Conservation (phyloP, 2,329 filamentous ascomycete species). For the Talaromyces verruculosus region DNA sequence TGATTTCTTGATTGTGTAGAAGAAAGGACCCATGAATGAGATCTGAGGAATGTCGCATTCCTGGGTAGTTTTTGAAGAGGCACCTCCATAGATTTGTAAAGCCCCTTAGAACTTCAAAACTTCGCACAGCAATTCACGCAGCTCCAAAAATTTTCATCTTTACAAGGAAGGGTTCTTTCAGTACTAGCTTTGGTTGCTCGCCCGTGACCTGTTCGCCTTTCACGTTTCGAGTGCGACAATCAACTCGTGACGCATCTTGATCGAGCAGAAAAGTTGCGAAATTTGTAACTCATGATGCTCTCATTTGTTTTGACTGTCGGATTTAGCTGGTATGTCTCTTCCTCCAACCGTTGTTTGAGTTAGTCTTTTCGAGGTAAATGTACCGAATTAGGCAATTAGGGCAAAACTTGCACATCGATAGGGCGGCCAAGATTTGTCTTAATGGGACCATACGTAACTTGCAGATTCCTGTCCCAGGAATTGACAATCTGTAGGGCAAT, state of each 20-base stretch:
- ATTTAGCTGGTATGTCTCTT: neutral
- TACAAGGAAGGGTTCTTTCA: neutral
- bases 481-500: neutral
- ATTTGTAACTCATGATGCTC: neutral
- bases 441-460: neutral
- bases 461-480: neutral
- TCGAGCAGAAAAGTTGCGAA: neutral
- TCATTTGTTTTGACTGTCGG: neutral
- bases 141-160: neutral
- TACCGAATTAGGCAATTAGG: slow-evolving; percentile 8
- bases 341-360: neutral
- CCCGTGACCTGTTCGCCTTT: neutral
- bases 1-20: neutral
- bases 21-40: neutral
- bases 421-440: neutral
- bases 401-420: neutral
- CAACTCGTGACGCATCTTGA: neutral
- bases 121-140: neutral
- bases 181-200: neutral
- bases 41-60: slow-evolving; percentile 16
- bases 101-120: neutral
- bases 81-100: neutral
- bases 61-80: neutral
- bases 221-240: neutral
- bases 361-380: neutral